Conservation (phyloP, 176 grass and related monocot genomes). For the Oryza punctata region DNA sequence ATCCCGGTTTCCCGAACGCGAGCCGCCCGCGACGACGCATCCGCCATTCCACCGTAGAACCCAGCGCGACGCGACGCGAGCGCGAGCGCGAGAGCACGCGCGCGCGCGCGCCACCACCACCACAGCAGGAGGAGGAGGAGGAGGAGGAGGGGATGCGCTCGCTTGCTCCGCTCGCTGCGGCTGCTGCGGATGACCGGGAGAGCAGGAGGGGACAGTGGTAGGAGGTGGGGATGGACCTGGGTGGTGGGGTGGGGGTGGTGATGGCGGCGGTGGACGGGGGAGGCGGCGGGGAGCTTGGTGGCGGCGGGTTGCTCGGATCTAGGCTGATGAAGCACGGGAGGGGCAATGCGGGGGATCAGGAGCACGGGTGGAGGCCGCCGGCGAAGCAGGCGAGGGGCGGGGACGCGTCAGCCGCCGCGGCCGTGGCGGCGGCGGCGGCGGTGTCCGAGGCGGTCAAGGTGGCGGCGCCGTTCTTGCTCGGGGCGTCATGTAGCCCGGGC, state of each 20-base stretch:
- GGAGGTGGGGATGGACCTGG: constrained; percentile 38
- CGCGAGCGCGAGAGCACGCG: neutral
- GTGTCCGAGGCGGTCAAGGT: constrained; percentile 54
- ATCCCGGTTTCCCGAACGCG: constrained; percentile 61
- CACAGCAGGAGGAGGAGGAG: neutral
- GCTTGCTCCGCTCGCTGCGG: neutral
- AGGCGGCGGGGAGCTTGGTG: constrained; percentile 34
- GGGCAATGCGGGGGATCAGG: constrained; percentile 46
- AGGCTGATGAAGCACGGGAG: constrained; percentile 70
- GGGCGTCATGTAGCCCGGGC: constrained; percentile 39
- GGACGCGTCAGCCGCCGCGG: constrained; percentile 8
- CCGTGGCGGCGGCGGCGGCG: constrained; percentile 18
- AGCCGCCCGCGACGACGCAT: constrained; percentile 20
- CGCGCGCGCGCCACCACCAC: neutral
- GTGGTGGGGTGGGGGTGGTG: constrained; percentile 58
- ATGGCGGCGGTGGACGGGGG: constrained; percentile 49
- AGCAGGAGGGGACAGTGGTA: neutral
- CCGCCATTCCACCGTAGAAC: constrained; percentile 16
- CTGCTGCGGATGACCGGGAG: constrained; percentile 22
- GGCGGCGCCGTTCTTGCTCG: constrained; percentile 49
- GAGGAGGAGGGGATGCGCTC: neutral
- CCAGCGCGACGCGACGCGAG: constrained; percentile 10
- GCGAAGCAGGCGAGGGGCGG: constrained; percentile 51
- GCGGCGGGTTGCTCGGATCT: constrained; percentile 52
- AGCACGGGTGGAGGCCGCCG: constrained; percentile 44